phyloP scores from a whole-genome alignment of 2,329 filamentous ascomycete genomes.

The Plectosphaerella plurivora region DNA sequence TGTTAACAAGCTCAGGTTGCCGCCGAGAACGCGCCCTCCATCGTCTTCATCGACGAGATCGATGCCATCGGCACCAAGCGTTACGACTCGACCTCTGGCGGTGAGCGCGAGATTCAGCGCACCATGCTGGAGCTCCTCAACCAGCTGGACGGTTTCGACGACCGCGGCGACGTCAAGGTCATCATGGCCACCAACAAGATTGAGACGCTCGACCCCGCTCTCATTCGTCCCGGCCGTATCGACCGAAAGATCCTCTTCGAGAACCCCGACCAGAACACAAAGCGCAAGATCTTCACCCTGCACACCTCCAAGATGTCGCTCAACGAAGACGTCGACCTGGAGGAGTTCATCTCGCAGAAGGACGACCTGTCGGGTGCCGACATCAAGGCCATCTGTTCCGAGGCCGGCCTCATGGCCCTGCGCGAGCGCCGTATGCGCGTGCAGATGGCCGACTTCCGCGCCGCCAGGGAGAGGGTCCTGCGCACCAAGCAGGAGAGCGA shows the following conservation, averaged over 20 bases:
- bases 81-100: constrained; percentile 94
- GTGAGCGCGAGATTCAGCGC: constrained; percentile 94
- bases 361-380: constrained; percentile 95
- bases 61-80: constrained; percentile 98
- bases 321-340: constrained; percentile 92
- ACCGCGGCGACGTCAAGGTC: constrained; percentile 97
- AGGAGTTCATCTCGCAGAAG: constrained; percentile 98
- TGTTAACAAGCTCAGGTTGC: constrained; percentile 57
- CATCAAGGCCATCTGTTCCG: constrained; percentile 98
- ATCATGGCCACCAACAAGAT: constrained; percentile 99
- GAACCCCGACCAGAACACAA: constrained; percentile 75
- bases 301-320: constrained; percentile 99
- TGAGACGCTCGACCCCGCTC: constrained; percentile 89
- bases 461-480: constrained; percentile 87
- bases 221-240: constrained; percentile 96
- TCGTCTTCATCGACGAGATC: constrained; percentile 99
- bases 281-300: constrained; percentile 95
- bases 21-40: constrained; percentile 91
- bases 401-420: constrained; percentile 90
- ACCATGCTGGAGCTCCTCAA: constrained; percentile 98
- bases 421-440: constrained; percentile 96
- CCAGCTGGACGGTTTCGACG: constrained; percentile 97
- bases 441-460: constrained; percentile 96
- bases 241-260: constrained; percentile 89
- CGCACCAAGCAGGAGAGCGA: constrained; percentile 99